Evolutionary conservation across 257 asterid genomes (phyloP), one percentile per base, ranked within the genome.

Genomic region (Lantana camara): DNA sequence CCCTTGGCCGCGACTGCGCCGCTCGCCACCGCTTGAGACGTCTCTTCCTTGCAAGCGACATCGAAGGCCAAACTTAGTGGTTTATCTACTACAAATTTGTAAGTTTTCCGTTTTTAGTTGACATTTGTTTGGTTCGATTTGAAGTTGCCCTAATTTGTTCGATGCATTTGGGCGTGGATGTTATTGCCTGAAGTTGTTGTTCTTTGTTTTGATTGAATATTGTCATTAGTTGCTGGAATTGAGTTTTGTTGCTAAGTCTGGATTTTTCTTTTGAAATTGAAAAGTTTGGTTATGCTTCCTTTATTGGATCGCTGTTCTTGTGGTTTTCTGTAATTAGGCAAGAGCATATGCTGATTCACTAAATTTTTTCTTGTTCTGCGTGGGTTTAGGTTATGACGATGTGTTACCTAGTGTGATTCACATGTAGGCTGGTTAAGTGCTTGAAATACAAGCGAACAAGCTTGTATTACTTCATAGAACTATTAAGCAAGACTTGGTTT

Each of bases 131-230:
- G 3, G 19, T 60, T 60, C 66, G 22, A 42, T 21, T 35, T 21
- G 14, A 41, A 23, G 15, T 60, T 50, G 66, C 54, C 66, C 66
- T 60, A 44, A 60, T 60, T 42, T 41, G 4, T 23, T 42, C 14
- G 32, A 1, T 9, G 3, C 9, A 44, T 24, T 22, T 57, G 37
- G 37, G n/a, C 41, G 40, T 41, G 42, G 53, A 7, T 12, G 16
- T 19, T 34, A 4, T 13, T 24, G 1, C 7, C 19, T 24, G 41
- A 5, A 3, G 5, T 24, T 53, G 5, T 9, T 47, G 5, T 17
- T 47, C 29, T 47, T 4, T 13, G 21, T 14, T 27, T 14, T 21
- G 16, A 29, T 27, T 27, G 20, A 24, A 24, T 27, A 40, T 14
- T 53, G 57, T 13, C 22, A 15, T 15, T 1, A 44, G 50, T n/a